Percentiles rank a stretch among this genome's conserved stretches.
Conservation (phyloP, 495 filamentous ascomycete species). For the Hapsidospora chrysogenum region DNA sequence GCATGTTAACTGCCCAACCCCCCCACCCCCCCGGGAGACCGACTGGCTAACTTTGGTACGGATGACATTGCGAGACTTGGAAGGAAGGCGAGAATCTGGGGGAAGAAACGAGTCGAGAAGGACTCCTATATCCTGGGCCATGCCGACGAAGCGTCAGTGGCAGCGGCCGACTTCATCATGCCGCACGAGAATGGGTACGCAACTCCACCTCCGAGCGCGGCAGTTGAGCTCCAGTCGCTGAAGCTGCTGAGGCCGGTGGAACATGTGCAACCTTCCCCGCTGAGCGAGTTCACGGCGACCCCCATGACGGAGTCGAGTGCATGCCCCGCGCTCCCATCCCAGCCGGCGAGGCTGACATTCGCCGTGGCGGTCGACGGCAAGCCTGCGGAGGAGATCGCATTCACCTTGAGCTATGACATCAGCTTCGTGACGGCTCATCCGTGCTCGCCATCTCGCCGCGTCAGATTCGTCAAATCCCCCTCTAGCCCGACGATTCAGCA, state of each 20-base stretch:
- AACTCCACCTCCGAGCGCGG: constrained; percentile 19
- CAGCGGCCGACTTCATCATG: constrained; percentile 40
- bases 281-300: constrained; percentile 14
- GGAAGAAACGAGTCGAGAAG: constrained; percentile 25
- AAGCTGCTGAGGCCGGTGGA: constrained; percentile 17
- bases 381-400: constrained; percentile 20
- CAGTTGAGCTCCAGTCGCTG: constrained; percentile 25
- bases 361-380: constrained; percentile 20
- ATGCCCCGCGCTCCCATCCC: constrained; percentile 21
- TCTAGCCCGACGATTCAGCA: constrained; percentile 33
- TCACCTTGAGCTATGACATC: constrained; percentile 41
- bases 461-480: constrained; percentile 28
- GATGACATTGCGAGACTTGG: constrained; percentile 23
- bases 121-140: constrained; percentile 37
- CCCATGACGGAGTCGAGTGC: constrained; percentile 16
- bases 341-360: constrained; percentile 37
- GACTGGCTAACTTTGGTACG: constrained; percentile 5
- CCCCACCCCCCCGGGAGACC: too few relatives aligned
- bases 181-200: constrained; percentile 32
- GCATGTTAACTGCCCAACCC: too few relatives aligned
- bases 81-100: constrained; percentile 30
- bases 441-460: constrained; percentile 38
- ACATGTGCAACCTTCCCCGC: constrained; percentile 18
- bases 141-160: constrained; percentile 24
- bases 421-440: constrained; percentile 50